Percentiles rank a stretch among this genome's conserved stretches.
phyloP scores from a whole-genome alignment of 2,329 filamentous ascomycete species.

The Fusarium pseudoanthophilum region DNA sequence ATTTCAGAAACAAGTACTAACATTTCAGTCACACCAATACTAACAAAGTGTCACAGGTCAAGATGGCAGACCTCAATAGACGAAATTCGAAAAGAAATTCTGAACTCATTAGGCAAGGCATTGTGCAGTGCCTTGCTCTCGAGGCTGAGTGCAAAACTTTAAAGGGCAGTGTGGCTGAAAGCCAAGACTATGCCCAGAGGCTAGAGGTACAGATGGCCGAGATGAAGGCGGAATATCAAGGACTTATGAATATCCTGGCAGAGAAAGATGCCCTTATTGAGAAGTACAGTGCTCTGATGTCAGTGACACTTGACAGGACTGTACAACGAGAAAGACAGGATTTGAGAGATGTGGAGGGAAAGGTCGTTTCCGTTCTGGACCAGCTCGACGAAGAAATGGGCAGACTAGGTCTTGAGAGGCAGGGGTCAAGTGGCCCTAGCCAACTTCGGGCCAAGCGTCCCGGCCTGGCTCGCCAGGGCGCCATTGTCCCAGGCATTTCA shows the following conservation, averaged over 20 bases:
- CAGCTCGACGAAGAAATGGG: background rate
- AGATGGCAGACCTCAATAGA: background rate
- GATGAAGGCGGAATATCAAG: background rate
- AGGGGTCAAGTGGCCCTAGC: no score
- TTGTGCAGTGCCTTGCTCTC: rapidly evolving
- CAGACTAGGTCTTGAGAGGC: rapidly evolving
- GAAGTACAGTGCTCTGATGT: rapidly evolving
- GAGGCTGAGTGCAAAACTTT: background rate
- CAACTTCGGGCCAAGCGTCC: background rate
- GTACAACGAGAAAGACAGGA: rapidly evolving
- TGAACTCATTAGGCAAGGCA: background rate
- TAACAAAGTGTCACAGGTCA: rapidly evolving
- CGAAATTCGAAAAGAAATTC: no score
- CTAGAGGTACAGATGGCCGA: rapidly evolving
- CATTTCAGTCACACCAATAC: rapidly evolving
- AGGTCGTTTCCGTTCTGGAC: rapidly evolving
- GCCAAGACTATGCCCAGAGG: rapidly evolving
- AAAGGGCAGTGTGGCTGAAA: rapidly evolving
- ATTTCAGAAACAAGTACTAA: rapidly evolving
- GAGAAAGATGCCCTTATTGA: background rate
- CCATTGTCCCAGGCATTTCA: rapidly evolving
- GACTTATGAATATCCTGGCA: rapidly evolving
- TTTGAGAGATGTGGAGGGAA: rapidly evolving
- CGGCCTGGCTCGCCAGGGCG: rapidly evolving
- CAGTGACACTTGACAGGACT: rapidly evolving